These are phyloP conservation scores for Kingdonia uniflora DNA, from an alignment of 164 flowering plant species.

Conservation along the genomic window DNA sequence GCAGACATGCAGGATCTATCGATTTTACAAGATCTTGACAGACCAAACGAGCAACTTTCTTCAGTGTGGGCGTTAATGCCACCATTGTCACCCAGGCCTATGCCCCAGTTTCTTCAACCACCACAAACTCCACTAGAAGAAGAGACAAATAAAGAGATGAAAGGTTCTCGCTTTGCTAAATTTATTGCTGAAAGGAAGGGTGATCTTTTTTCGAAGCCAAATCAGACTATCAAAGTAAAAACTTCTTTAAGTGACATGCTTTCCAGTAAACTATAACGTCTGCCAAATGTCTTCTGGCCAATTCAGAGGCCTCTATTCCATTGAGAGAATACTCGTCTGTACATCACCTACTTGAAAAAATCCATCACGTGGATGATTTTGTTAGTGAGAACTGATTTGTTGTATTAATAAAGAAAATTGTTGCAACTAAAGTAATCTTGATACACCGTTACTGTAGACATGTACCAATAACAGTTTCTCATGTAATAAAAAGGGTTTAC, in stretches of 20 bases:
- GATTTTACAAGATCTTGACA: conserved; percentile 46
- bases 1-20: conserved; percentile 59
- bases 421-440: too few species aligned
- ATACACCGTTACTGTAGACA: too few species aligned
- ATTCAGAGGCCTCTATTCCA: too few species aligned
- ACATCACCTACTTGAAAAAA: too few species aligned
- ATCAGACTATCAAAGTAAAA: conserved; percentile 17
- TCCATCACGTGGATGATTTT: too few species aligned
- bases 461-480: too few species aligned
- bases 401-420: too few species aligned
- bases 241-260: conserved; percentile 12
- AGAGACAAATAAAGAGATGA: conserved; percentile 24
- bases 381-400: too few species aligned
- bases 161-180: conserved; percentile 58
- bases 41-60: conserved; percentile 58
- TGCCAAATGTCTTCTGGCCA: not conserved
- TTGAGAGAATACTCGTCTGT: too few species aligned
- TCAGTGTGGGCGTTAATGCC: conserved; percentile 89
- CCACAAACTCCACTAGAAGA: conserved; percentile 17
- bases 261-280: conserved; percentile 43
- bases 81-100: conserved; percentile 43
- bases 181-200: conserved; percentile 44
- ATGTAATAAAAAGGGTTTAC: too few species aligned
- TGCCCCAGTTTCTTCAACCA: conserved; percentile 27
- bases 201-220: conserved; percentile 14